These are phyloP conservation scores for Mesembryanthemum crystallinum DNA, from an alignment of 148 eudicot genomes.

Conservation along the genomic window DNA sequence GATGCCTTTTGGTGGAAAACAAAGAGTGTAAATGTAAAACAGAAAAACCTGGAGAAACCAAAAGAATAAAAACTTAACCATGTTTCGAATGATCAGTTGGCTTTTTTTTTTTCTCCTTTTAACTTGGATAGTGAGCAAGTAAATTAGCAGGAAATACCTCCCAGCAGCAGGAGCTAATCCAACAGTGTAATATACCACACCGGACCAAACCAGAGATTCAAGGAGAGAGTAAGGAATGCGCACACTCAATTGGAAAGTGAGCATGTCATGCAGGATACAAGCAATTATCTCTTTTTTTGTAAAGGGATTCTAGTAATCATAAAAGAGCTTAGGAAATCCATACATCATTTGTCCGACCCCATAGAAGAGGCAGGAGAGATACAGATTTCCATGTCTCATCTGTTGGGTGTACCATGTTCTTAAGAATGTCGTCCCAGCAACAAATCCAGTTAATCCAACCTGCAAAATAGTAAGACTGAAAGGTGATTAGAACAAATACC, in stretches of 20 bases:
- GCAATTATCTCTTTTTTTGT: slow-evolving; percentile 77
- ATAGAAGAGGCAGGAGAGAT: slow-evolving; percentile 67
- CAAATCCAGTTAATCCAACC: slow-evolving; percentile 69
- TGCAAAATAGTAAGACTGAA: slow-evolving; percentile 17
- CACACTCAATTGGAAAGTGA: slow-evolving; percentile 60
- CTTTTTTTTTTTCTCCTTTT: too few relatives aligned
- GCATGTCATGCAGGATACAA: slow-evolving; percentile 91
- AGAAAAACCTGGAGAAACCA: slow-evolving; percentile 71
- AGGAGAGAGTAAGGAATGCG: slow-evolving; percentile 68
- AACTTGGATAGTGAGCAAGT: not conserved
- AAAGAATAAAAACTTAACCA: not conserved
- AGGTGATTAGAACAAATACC: not conserved
- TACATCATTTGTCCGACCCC: slow-evolving; percentile 73
- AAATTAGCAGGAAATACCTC: slow-evolving; percentile 39
- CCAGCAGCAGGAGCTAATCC: slow-evolving; percentile 69
- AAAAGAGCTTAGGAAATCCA: slow-evolving; percentile 85
- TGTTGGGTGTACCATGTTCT: slow-evolving; percentile 58
- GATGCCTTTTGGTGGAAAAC: slow-evolving; percentile 81
- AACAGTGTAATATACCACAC: slow-evolving; percentile 60
- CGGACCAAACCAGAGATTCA: slow-evolving; percentile 74
- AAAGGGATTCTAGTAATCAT: slow-evolving; percentile 79
- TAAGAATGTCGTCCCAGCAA: slow-evolving; percentile 56
- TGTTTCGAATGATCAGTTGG: too few relatives aligned
- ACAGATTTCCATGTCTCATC: slow-evolving; percentile 57
- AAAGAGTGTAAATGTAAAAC: slow-evolving; percentile 62